Conservation (phyloP, 345 rosid species). For the Psidium friedrichsthalianum region DNA sequence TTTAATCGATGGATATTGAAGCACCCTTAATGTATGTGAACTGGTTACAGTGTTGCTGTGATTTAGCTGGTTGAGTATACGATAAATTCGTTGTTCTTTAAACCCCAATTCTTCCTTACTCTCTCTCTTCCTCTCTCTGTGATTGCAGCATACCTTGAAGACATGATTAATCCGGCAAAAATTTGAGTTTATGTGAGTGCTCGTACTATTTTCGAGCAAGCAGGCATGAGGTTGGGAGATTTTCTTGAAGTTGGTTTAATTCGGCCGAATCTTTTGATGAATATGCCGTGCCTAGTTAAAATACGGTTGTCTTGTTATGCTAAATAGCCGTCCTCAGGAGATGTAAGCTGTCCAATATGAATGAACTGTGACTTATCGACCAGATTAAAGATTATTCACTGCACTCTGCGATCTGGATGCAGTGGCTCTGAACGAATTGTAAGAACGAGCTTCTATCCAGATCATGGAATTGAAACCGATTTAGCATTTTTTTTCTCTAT, state of each 20-base stretch:
- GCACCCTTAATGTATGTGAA: background rate
- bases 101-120: background rate
- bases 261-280: background rate
- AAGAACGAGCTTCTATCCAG: background rate
- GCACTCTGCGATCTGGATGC: background rate
- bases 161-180: background rate
- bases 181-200: background rate
- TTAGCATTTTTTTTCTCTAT: background rate
- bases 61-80: background rate
- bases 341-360: background rate
- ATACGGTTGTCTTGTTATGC: background rate
- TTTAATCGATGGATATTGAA: background rate
- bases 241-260: background rate
- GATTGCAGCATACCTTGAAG: background rate
- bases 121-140: background rate
- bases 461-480: background rate
- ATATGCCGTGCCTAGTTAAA: background rate
- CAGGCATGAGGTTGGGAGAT: background rate
- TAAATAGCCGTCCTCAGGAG: background rate
- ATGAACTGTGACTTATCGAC: background rate
- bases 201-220: background rate
- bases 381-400: background rate
- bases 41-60: background rate
- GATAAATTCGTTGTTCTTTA: background rate
- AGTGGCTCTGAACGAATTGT: background rate